These are phyloP conservation scores for Chara braunii DNA, from an alignment of 139 green algal species.

Conservation along the genomic window DNA sequence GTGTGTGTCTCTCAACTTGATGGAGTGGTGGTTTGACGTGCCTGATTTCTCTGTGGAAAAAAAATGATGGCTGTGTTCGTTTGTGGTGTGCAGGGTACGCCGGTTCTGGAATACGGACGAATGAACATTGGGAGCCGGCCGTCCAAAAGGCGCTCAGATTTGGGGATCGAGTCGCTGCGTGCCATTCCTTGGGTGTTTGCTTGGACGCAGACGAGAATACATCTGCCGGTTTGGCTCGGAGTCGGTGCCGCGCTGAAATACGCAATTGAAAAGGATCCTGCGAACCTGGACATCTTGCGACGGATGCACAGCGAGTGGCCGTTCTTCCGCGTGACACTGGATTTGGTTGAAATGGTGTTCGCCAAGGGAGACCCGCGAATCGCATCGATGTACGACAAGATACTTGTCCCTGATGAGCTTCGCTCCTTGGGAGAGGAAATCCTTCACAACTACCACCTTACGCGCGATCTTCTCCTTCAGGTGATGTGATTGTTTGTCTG, in stretches of 20 bases:
- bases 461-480: no score
- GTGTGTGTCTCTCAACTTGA: no score
- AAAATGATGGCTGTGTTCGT: no score
- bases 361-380: slow-evolving; percentile 44
- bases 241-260: slow-evolving; percentile 74
- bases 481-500: no score
- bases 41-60: no score
- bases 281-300: slow-evolving; percentile 55
- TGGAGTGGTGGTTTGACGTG: no score
- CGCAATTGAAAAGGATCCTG: slow-evolving; percentile 42
- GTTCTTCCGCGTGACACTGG: slow-evolving; percentile 78
- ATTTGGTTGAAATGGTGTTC: slow-evolving; percentile 51
- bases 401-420: slow-evolving; percentile 26
- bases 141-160: slow-evolving; percentile 23
- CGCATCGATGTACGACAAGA: slow-evolving; percentile 28
- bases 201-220: slow-evolving; percentile 90
- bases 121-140: slow-evolving; percentile 93
- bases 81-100: slow-evolving; percentile 66
- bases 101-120: slow-evolving; percentile 85
- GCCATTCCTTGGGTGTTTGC: slow-evolving; percentile 99
- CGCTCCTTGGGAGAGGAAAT: slow-evolving; percentile 33
- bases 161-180: slow-evolving; percentile 57
- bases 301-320: slow-evolving; percentile 93
- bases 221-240: slow-evolving; percentile 93
- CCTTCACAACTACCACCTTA: no score